Evolutionary conservation across 148 eudicot species (phyloP), one percentile per base, ranked within the genome.

Genomic region (Euryodendron excelsum): DNA sequence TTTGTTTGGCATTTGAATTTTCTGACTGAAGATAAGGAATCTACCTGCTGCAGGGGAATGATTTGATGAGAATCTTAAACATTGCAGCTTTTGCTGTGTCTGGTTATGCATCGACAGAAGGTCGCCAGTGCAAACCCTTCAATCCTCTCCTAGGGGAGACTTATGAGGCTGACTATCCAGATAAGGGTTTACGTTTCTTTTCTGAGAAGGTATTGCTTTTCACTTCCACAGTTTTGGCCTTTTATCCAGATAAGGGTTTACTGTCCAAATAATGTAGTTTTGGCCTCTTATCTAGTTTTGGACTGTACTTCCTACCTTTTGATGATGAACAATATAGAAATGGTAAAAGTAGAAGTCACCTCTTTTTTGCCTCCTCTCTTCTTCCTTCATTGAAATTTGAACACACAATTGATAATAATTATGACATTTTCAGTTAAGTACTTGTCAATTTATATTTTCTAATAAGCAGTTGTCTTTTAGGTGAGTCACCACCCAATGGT

Each of bases 91-190:
- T 94, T 88, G 97, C 98, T 14, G 98, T 91, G 72, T 95, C 98
- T 78, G 89, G 97, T 77, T 95, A 95, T 91, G 96, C 98, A 75
- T 95, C 98, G 69, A 95, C 97, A 33, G 98, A 95, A 85, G 97
- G 98, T 79, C 94, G 97, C 66, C 97, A 93, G 79, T 95, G 98
- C 90, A 95, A 95, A 84, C 98, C 98, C 65, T 95, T 95, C 82
- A 95, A 95, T 85, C 98, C 98, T 81, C 92, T 95, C 27, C 94
- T 95, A 25, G 98, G 98, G 72, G 98, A 95, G 84, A 95, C 98
- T 60, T 95, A 95, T 77, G 97, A 95, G 84, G 98, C 97, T 72
- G 96, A 95, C 77, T 95, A 93, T 85, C 96, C 97, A 36, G 98
- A 95, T 81, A 92, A 94, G 82, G 98, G 98, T 59, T 83, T 95